Evolutionary conservation across 2,329 filamentous ascomycete species (phyloP).

Genomic region (Hypoxylon sp.): DNA sequence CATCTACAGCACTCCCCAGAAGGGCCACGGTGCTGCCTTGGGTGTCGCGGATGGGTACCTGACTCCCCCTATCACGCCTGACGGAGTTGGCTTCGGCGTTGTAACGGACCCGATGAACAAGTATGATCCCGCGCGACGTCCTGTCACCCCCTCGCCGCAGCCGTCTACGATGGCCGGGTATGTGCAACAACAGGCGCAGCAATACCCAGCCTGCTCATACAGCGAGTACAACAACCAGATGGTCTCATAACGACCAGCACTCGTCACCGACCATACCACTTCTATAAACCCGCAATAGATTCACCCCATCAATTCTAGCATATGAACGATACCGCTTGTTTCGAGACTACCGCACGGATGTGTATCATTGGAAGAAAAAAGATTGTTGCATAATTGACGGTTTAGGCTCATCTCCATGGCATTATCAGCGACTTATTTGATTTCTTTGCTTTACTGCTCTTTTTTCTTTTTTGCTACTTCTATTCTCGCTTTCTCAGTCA

Average conservation of each 20-base stretch:
- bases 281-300: conserved; percentile 25
- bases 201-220: conserved; percentile 56
- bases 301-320: conserved; percentile 33
- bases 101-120: conserved; percentile 53
- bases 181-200: conserved; percentile 52
- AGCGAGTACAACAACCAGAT: conserved; percentile 49
- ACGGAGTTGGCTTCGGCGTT: conserved; percentile 65
- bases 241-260: conserved; percentile 35
- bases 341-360: conserved; percentile 40
- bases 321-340: conserved; percentile 24
- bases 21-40: conserved; percentile 70
- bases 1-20: conserved; percentile 81
- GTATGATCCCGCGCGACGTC: conserved; percentile 64
- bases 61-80: conserved; percentile 86
- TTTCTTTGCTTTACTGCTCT: conserved; percentile 38
- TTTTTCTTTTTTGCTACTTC: conserved; percentile 42
- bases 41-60: conserved; percentile 77
- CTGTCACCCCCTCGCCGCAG: conserved; percentile 68
- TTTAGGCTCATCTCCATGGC: conserved; percentile 55
- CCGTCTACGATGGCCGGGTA: conserved; percentile 50
- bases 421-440: conserved; percentile 57
- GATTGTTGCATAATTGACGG: conserved; percentile 55
- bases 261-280: not conserved
- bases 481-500: conserved; percentile 45
- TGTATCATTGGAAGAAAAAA: conserved; percentile 54